phyloP scores from a whole-genome alignment of 257 asterid species.

The Nicotiana otophora region DNA sequence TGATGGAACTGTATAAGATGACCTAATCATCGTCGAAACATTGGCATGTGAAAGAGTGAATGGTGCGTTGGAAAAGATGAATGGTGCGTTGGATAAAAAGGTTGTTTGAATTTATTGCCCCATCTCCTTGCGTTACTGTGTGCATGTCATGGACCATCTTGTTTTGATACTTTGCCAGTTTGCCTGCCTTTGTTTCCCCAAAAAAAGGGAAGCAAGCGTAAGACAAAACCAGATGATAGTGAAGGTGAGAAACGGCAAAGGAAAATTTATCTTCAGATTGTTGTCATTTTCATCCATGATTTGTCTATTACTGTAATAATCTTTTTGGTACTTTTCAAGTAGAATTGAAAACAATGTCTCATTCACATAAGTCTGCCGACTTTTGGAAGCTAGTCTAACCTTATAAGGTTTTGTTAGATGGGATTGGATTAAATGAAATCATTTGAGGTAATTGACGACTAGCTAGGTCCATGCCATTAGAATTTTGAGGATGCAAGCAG shows the following conservation, averaged over 20 bases:
- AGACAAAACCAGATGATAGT: neutral
- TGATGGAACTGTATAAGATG: no score
- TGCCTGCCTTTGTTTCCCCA: neutral
- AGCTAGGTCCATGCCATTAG: no score
- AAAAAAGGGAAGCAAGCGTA: neutral
- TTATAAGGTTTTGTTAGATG: no score
- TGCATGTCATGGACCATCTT: neutral
- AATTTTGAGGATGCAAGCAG: no score
- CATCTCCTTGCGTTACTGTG: no score
- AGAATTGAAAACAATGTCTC: neutral
- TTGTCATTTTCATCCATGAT: neutral
- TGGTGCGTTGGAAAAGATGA: neutral
- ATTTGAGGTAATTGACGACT: no score
- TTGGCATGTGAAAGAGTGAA: neutral
- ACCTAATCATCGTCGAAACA: no score
- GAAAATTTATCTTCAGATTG: neutral
- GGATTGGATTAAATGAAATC: no score
- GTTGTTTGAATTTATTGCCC: neutral
- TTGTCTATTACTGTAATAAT: neutral
- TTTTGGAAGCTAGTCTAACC: neutral
- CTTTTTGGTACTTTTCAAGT: neutral
- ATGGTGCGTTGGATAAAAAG: neutral
- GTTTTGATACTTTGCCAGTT: neutral
- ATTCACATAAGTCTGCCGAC: neutral
- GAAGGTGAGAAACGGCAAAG: no score